These are phyloP conservation scores for Tricholoma flavovirens DNA, from an alignment of 768 basidiomycete genomes.

Conservation along the genomic window DNA sequence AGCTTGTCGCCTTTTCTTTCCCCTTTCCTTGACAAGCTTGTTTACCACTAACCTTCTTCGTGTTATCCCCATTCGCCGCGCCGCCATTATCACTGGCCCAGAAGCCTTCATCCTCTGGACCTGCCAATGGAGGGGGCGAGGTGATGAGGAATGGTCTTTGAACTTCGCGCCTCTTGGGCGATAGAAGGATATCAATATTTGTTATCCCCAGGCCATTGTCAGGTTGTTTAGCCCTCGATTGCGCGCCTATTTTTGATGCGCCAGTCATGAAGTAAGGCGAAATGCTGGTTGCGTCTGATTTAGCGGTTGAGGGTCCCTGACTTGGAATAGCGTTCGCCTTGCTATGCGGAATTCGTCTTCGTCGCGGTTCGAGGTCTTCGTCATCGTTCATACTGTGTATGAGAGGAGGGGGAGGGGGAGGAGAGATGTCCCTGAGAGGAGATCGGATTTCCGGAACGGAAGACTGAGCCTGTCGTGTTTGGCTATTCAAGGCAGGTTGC, in stretches of 20 bases:
- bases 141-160: slow-evolving; percentile 3
- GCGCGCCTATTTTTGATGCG: background rate
- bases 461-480: slow-evolving; percentile 10
- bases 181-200: slow-evolving; percentile 13
- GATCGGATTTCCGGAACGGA: slow-evolving; percentile 21
- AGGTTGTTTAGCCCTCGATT: background rate
- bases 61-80: background rate
- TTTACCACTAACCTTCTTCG: background rate
- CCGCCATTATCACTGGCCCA: slow-evolving; percentile 9
- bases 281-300: background rate
- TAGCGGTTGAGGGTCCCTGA: background rate
- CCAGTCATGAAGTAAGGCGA: background rate
- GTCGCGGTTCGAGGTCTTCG: slow-evolving; percentile 31
- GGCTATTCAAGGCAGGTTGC: slow-evolving; percentile 7
- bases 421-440: slow-evolving; percentile 35
- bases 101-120: slow-evolving; percentile 14
- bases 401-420: slow-evolving; percentile 23
- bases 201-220: slow-evolving; percentile 2
- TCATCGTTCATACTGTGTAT: slow-evolving; percentile 29
- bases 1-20: background rate
- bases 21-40: background rate
- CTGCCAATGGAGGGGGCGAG: slow-evolving; percentile 6
- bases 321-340: background rate
- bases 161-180: slow-evolving; percentile 12
- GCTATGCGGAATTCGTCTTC: slow-evolving; percentile 28